A percentile compares a stretch with the other conserved stretches of the same genome.
phyloP scores from a whole-genome alignment of 306 rosid genomes.

The Trifolium repens region DNA sequence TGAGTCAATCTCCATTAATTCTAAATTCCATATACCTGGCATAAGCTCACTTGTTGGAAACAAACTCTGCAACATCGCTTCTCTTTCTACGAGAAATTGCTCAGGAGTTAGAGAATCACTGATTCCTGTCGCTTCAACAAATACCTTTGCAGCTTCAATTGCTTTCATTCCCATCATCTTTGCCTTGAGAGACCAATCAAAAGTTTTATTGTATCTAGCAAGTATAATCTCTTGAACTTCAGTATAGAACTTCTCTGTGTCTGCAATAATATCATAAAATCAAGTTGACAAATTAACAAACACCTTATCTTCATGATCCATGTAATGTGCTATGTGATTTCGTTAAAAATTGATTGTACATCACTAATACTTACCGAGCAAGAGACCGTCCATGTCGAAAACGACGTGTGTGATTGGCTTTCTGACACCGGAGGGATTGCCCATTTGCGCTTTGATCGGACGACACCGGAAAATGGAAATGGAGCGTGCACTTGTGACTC shows the following conservation, averaged over 20 bases:
- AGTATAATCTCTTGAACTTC: conserved; percentile 85
- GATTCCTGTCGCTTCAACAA: conserved; percentile 80
- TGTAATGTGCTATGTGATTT: neutral
- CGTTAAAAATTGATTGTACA: too few relatives aligned
- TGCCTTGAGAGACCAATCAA: conserved; percentile 91
- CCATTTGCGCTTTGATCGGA: conserved; percentile 52
- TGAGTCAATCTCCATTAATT: neutral
- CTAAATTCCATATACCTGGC: conserved; percentile 68
- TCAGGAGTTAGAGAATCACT: conserved; percentile 71
- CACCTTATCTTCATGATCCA: neutral
- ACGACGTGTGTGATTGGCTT: conserved; percentile 66
- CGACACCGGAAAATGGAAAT: conserved; percentile 1
- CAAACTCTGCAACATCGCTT: conserved; percentile 66
- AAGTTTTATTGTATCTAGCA: conserved; percentile 75
- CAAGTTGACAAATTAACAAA: conserved; percentile 8
- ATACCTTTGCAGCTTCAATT: conserved; percentile 82
- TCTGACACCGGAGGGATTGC: conserved; percentile 44
- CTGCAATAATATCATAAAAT: conserved; percentile 46
- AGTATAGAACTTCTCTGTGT: conserved; percentile 86
- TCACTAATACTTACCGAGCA: conserved; percentile 53
- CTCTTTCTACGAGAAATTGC: conserved; percentile 82
- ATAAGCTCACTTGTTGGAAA: conserved; percentile 80
- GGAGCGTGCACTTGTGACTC: neutral
- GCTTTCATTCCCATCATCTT: conserved; percentile 97
- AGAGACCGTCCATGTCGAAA: conserved; percentile 97